A percentile compares a stretch with the other conserved stretches of the same genome.
Evolutionary conservation across 768 basidiomycete species (phyloP).

Genomic region (Pulveroboletus sp.): DNA sequence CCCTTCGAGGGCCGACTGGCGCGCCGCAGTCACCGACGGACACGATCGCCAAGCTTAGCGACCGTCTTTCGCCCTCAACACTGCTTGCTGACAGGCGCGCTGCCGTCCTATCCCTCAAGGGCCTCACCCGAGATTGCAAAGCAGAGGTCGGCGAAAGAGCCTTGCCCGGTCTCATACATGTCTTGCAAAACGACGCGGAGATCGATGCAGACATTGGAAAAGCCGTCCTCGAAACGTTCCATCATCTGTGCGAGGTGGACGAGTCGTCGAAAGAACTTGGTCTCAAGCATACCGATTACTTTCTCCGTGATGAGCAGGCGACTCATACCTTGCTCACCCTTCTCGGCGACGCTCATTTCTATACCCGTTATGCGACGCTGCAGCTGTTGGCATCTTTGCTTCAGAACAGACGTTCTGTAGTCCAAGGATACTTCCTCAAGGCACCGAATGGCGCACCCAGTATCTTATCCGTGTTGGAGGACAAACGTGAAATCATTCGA

Average conservation of each 20-base stretch:
- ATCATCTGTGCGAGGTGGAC: slow-evolving; percentile 77
- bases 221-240: slow-evolving; percentile 86
- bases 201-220: slow-evolving; percentile 91
- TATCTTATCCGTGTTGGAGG: slow-evolving; percentile 71
- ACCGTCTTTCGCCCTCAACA: slow-evolving; percentile 85
- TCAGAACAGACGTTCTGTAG: slow-evolving; percentile 71
- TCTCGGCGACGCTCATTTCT: slow-evolving; percentile 73
- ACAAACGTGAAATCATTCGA: slow-evolving; percentile 82
- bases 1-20: slow-evolving; percentile 78
- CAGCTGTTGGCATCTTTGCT: slow-evolving; percentile 78
- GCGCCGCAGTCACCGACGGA: slow-evolving; percentile 80
- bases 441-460: slow-evolving; percentile 72
- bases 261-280: slow-evolving; percentile 60
- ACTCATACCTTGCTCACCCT: slow-evolving; percentile 74
- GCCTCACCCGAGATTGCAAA: slow-evolving; percentile 86
- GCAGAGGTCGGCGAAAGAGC: slow-evolving; percentile 80
- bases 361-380: slow-evolving; percentile 78
- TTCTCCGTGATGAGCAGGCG: slow-evolving; percentile 68
- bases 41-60: slow-evolving; percentile 83
- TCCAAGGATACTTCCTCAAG: slow-evolving; percentile 91
- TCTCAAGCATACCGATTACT: slow-evolving; percentile 74
- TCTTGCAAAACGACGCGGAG: slow-evolving; percentile 82
- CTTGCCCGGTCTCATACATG: slow-evolving; percentile 71
- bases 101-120: slow-evolving; percentile 90
- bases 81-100: slow-evolving; percentile 89